A percentile compares a stretch with the other conserved stretches of the same genome.
Evolutionary conservation across 2,329 filamentous ascomycete species (phyloP).

Genomic region (Sphaerulina musiva): DNA sequence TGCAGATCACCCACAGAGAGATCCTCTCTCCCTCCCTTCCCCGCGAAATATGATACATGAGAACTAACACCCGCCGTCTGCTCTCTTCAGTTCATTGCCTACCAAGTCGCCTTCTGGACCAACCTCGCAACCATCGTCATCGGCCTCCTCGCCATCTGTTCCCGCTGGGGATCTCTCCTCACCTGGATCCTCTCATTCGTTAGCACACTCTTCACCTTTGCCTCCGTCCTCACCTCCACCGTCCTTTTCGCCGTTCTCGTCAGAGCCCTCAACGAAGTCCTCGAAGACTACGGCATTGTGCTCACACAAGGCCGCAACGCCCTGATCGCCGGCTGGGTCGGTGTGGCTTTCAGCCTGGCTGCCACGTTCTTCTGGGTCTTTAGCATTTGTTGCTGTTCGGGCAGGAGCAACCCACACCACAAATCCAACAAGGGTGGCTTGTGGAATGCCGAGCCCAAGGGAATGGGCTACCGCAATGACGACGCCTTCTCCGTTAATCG

Average conservation of each 20-base stretch:
- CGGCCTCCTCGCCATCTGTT: conserved; percentile 77
- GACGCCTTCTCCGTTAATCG: conserved; percentile 6
- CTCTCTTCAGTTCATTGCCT: conserved; percentile 34
- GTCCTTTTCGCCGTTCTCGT: conserved; percentile 65
- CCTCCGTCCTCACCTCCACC: conserved; percentile 66
- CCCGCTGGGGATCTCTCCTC: conserved; percentile 70
- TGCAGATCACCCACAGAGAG: not conserved
- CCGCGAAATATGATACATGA: too few relatives aligned
- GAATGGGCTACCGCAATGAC: conserved; percentile 21
- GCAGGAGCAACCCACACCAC: conserved; percentile 48
- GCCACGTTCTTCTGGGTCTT: conserved; percentile 86
- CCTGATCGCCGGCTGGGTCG: conserved; percentile 70
- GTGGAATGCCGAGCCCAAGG: conserved; percentile 30
- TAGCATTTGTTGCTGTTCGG: conserved; percentile 85
- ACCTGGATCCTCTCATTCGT: conserved; percentile 68
- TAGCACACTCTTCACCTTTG: conserved; percentile 53
- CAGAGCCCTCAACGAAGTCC: conserved; percentile 58
- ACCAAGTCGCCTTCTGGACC: conserved; percentile 63
- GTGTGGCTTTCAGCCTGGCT: conserved; percentile 66
- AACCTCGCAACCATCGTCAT: conserved; percentile 67
- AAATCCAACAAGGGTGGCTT: conserved; percentile 36
- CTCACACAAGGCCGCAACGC: conserved; percentile 62
- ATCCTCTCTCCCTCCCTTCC: not conserved
- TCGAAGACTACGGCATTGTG: conserved; percentile 65
- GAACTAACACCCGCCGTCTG: not conserved